phyloP scores from a whole-genome alignment of 1,284 basidiomycete species.

The Pascua guehoae region DNA sequence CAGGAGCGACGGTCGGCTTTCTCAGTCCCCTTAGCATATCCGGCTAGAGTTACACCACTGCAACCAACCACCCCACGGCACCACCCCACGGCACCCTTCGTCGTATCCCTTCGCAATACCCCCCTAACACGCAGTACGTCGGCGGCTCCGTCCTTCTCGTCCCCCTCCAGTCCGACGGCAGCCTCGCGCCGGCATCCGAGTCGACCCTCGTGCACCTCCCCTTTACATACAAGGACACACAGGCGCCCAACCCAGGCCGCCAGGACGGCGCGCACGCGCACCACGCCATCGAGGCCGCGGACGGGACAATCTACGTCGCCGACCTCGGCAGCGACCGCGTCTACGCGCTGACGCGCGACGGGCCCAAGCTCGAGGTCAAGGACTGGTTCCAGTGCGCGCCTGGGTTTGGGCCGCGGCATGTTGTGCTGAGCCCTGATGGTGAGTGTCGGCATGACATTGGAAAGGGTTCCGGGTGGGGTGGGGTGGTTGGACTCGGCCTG shows the following conservation, averaged over 20 bases:
- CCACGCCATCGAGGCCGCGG: slow-evolving; percentile 39
- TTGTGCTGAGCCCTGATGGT: slow-evolving; percentile 36
- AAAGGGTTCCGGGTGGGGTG: neutral
- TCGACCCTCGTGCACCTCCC: slow-evolving; percentile 29
- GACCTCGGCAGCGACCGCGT: slow-evolving; percentile 47
- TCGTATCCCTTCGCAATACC: neutral
- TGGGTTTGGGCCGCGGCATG: slow-evolving; percentile 45
- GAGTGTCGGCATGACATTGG: slow-evolving; percentile 9
- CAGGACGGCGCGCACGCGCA: slow-evolving; percentile 46
- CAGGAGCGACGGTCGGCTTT: slow-evolving; percentile 4
- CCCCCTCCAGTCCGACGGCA: slow-evolving; percentile 28
- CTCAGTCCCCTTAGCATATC: slow-evolving; percentile 30
- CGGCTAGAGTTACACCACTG: neutral
- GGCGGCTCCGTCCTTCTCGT: slow-evolving; percentile 40
- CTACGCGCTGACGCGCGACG: slow-evolving; percentile 33
- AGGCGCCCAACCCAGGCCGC: slow-evolving; percentile 38
- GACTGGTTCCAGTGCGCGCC: slow-evolving; percentile 35
- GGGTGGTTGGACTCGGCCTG: neutral
- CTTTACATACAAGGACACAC: slow-evolving; percentile 27
- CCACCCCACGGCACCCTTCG: neutral
- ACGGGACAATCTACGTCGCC: slow-evolving; percentile 36
- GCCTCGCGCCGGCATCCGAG: slow-evolving; percentile 23
- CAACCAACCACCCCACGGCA: neutral
- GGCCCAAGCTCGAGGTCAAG: slow-evolving; percentile 28
- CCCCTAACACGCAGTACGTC: slow-evolving; percentile 18